Conservation (phyloP, 1,284 basidiomycete genomes). For the Melampsora larici-populina region DNA sequence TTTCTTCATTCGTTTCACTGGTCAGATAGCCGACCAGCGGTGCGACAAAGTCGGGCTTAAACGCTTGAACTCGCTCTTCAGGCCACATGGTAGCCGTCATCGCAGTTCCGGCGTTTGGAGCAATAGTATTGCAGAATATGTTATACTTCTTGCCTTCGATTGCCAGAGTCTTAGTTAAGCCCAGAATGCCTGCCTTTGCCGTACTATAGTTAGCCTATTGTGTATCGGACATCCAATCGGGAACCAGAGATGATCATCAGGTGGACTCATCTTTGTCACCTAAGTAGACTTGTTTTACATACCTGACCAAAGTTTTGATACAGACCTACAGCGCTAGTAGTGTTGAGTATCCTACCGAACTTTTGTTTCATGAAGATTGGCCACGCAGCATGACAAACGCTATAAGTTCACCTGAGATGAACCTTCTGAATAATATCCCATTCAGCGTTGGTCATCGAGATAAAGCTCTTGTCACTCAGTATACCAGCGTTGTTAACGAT, state of each 20-base stretch:
- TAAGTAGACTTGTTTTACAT: slow-evolving; percentile 58
- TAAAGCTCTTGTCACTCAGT: slow-evolving; percentile 79
- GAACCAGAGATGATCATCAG: background rate
- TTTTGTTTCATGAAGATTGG: slow-evolving; percentile 95
- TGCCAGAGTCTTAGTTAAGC: slow-evolving; percentile 82
- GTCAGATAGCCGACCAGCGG: slow-evolving; percentile 88
- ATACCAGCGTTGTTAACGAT: slow-evolving; percentile 84
- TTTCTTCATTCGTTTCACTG: slow-evolving; percentile 72
- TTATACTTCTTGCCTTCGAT: no score
- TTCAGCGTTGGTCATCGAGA: slow-evolving; percentile 80
- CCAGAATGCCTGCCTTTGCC: slow-evolving; percentile 90
- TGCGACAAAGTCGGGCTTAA: slow-evolving; percentile 92
- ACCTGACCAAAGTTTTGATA: slow-evolving; percentile 91
- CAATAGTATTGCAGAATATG: slow-evolving; percentile 82
- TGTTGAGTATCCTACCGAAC: slow-evolving; percentile 94
- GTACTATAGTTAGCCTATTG: slow-evolving; percentile 55
- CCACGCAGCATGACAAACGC: slow-evolving; percentile 78
- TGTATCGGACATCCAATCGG: background rate
- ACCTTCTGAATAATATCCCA: slow-evolving; percentile 91
- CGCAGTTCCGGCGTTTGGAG: slow-evolving; percentile 77
- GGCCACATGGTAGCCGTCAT: slow-evolving; percentile 62
- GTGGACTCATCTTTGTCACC: no score
- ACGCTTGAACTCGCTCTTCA: slow-evolving; percentile 90
- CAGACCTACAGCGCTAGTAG: slow-evolving; percentile 85
- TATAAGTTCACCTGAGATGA: slow-evolving; percentile 68